Evolutionary conservation across 208 protist species (phyloP), one percentile per base, ranked within the genome.

Genomic region (Leptomonas seymouri): DNA sequence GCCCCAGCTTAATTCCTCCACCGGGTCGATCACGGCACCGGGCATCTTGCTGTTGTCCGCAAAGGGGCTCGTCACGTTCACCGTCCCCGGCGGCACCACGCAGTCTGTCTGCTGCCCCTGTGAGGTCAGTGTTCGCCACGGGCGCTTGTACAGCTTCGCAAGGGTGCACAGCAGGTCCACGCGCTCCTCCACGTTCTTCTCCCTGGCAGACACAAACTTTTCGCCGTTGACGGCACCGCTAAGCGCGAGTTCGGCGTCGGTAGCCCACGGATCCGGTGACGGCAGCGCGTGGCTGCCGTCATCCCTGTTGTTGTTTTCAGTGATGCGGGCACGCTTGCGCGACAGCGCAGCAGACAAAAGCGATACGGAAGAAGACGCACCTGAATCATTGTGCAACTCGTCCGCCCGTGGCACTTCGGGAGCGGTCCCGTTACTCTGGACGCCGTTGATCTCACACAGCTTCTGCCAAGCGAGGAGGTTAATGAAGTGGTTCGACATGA

Each of bases 401-500:
- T 39, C 34, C 9, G 7, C 34, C 9, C 34, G 14, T 34, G 62
- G 55, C 0, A 36, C 39, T 28, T 18, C 25, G 11, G n/a, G 18
- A 14, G 36, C 57, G 23, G 18, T 23, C 11, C 14, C 30, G 30
- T 44, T 16, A 21, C 14, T 6, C 9, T 0, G 57, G 1, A 30
- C 48, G 4, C 76, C 74, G 67, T 94, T 94, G 45, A 90, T 82
- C 51, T 96, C 91, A 5, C 78, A 55, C 49, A 94, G 74, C 48
- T 82, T 89, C 45, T 76, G 65, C 89, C 89, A 96, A 9, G 87
- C 89, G 50, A 94, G 77, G 23, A 96, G 71, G 63, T 96, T 96
- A 42, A 96, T 86, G 61, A 96, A 96, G 69, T 94, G 89, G 42
- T 93, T 93, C 27, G 81, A 85, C 83, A 93, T 89, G 16, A 96